phyloP scores from a whole-genome alignment of 2,329 filamentous ascomycete species.

The Arthrobotrys sinensis region DNA sequence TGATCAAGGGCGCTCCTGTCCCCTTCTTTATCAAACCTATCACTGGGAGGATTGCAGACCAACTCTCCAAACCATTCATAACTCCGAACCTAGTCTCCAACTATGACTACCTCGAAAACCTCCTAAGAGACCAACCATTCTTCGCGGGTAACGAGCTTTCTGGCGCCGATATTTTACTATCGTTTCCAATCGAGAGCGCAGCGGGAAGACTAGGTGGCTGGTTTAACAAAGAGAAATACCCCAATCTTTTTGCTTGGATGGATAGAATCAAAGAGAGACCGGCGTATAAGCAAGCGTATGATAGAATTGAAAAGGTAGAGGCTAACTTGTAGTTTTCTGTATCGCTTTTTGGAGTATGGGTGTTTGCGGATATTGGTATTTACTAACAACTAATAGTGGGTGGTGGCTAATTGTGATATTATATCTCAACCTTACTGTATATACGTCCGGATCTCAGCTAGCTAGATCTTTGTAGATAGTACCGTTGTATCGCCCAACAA shows the following conservation, averaged over 20 bases:
- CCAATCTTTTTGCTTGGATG: conserved; percentile 62
- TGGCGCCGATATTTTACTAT: conserved; percentile 63
- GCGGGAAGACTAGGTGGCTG: conserved; percentile 54
- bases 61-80: conserved; percentile 61
- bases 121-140: conserved; percentile 60
- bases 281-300: conserved; percentile 61
- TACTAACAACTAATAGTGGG: no score
- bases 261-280: conserved; percentile 61
- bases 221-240: conserved; percentile 62
- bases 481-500: no score
- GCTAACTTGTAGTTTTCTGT: conserved; percentile 27
- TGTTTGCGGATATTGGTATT: background rate
- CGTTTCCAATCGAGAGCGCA: conserved; percentile 60
- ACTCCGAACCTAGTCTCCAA: conserved; percentile 62
- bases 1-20: conserved; percentile 73
- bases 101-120: conserved; percentile 63
- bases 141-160: conserved; percentile 62
- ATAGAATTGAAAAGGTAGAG: conserved; percentile 41
- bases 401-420: no score
- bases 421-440: no score
- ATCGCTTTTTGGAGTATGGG: background rate
- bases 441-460: no score
- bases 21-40: conserved; percentile 80
- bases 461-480: no score
- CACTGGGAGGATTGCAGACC: conserved; percentile 67